Evolutionary conservation across 2,329 filamentous ascomycete genomes (phyloP).

Genomic region (Cephalotrichum gorgonifer): DNA sequence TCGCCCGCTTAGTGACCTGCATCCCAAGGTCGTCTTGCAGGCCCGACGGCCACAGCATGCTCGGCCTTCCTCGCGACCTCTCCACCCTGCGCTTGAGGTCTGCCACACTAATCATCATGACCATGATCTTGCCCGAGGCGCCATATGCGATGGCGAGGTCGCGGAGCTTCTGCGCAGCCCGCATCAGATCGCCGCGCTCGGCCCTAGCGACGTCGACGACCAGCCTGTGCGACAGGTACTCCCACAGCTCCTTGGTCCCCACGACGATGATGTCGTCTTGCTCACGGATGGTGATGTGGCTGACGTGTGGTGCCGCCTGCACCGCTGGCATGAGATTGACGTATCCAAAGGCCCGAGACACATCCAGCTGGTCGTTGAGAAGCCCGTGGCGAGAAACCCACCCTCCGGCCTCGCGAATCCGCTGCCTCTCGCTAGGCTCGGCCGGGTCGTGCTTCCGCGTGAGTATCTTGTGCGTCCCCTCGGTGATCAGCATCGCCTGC

Average conservation of each 20-base stretch:
- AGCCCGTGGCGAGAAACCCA: slow-evolving; percentile 93
- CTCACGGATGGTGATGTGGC: slow-evolving; percentile 68
- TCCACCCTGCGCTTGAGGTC: slow-evolving; percentile 78
- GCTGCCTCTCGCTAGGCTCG: slow-evolving; percentile 69
- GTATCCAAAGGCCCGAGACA: slow-evolving; percentile 92
- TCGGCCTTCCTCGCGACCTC: slow-evolving; percentile 60
- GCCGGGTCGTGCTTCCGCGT: slow-evolving; percentile 92
- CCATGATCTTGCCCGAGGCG: slow-evolving; percentile 91
- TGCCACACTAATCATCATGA: slow-evolving; percentile 93
- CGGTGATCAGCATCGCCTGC: slow-evolving; percentile 88
- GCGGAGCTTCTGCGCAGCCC: slow-evolving; percentile 84
- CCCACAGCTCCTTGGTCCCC: slow-evolving; percentile 89
- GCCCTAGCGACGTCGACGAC: slow-evolving; percentile 85
- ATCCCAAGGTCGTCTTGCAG: slow-evolving; percentile 61
- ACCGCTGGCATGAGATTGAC: slow-evolving; percentile 86
- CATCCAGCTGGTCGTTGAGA: slow-evolving; percentile 81
- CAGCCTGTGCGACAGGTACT: slow-evolving; percentile 80
- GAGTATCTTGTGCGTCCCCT: slow-evolving; percentile 72
- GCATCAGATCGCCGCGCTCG: slow-evolving; percentile 84
- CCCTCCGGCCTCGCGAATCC: slow-evolving; percentile 88
- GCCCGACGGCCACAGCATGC: slow-evolving; percentile 72
- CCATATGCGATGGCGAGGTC: slow-evolving; percentile 95
- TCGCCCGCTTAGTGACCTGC: slow-evolving; percentile 52
- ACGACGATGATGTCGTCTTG: slow-evolving; percentile 90
- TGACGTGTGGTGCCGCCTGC: slow-evolving; percentile 79